Base-by-base conservation (phyloP, 1,284 basidiomycete species). In the Wolfiporia cocos region DNA sequence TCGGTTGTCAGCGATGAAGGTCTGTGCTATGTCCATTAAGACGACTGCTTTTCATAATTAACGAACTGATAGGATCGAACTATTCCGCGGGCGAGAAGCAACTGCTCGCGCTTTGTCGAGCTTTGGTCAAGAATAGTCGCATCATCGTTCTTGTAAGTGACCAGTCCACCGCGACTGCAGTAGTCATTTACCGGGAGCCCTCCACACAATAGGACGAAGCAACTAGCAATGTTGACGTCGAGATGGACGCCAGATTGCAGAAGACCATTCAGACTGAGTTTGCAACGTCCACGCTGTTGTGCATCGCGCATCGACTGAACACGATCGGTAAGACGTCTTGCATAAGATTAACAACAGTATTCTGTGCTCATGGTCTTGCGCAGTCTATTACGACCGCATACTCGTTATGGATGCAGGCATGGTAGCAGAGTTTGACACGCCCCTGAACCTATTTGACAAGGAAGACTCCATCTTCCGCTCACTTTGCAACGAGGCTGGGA, bases 221-320 rank as follows among this genome's bases (percentile, higher is more conserved):
- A 0, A 91, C 88, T 1, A 86, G 85, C n/a, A 86, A 74, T 37
- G 85, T 92, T 15, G 90, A 93, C 50, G 77, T 85, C 20, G 86
- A 88, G 54, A 90, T 84, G 21, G 87, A 91, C 58, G 73, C 82
- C 2, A 83, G 82, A 61, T 67, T 91, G 31, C 86, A 88, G 50
- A 67, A 69, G 19, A 88, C 86, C 0, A 87, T 92, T 44, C 76
- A 80, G 52, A 71, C 73, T 22, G 83, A 86, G 52, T 88, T 90
- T 53, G 66, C 74, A 1, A 50, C 65, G 1, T 73, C 72, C 17
- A 82, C 78, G 0, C 64, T 89, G 47, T 61, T 89, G 21, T 86
- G 83, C 53, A 86, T 89, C 41, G 86, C 86, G 2, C 84, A 86
- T 62, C 72, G 88, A 9, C 63, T 89, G 35, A 82, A 86, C 44